These are phyloP conservation scores for Boletus semigastroideus DNA, from an alignment of 1,284 basidiomycete genomes.

Conservation along the genomic window DNA sequence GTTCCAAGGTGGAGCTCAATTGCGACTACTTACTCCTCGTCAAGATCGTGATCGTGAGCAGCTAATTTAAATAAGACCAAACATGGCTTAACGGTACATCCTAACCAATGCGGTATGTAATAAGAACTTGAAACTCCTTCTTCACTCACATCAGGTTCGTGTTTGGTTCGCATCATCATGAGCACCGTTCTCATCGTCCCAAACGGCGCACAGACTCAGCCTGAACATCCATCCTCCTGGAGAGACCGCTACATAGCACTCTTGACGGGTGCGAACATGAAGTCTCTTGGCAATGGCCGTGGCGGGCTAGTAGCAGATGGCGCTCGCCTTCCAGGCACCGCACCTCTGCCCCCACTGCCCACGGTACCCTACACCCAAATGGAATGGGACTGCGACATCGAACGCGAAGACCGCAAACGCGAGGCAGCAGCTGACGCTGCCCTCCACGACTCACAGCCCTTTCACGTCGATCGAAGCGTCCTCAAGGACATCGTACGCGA, in stretches of 20 bases:
- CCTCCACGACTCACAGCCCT: constrained; percentile 58
- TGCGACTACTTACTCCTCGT: no score
- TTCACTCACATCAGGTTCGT: constrained; percentile 22
- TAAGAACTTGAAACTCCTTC: no score
- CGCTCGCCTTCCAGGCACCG: constrained; percentile 20
- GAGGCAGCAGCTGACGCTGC: constrained; percentile 61
- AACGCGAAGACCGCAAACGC: constrained; percentile 60
- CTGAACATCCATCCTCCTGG: neutral
- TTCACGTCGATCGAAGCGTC: constrained; percentile 68
- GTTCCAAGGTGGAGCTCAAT: no score
- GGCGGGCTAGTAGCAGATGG: neutral
- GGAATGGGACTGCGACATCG: constrained; percentile 66
- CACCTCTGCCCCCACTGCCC: constrained; percentile 16
- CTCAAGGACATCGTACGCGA: constrained; percentile 74
- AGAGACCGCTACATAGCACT: constrained; percentile 11
- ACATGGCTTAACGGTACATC: no score
- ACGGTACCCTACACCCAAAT: constrained; percentile 23
- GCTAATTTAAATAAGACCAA: constrained; percentile 29
- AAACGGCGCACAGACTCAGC: neutral
- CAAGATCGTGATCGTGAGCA: no score
- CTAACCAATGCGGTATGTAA: no score
- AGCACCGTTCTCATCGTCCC: neutral
- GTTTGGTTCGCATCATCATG: constrained; percentile 8
- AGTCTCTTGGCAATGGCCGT: neutral
- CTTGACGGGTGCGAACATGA: constrained; percentile 13